A percentile compares a stretch with the other conserved stretches of the same genome.
phyloP scores from a whole-genome alignment of 257 asterid genomes.

The Penstemon newberryi region DNA sequence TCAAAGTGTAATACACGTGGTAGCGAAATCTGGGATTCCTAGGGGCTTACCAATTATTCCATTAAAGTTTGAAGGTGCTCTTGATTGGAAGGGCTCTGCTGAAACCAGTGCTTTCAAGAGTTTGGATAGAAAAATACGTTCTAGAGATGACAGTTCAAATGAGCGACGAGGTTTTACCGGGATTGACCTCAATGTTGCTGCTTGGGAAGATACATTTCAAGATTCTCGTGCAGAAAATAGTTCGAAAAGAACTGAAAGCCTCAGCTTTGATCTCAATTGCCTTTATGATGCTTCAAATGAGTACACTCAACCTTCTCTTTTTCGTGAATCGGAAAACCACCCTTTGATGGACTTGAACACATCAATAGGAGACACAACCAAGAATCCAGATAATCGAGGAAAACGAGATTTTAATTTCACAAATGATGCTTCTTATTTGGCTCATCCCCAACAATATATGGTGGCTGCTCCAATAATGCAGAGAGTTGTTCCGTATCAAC shows the following conservation, averaged over 20 bases:
- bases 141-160: slow-evolving; percentile 20
- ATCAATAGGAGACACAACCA: slow-evolving; percentile 23
- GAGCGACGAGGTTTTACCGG: slow-evolving; percentile 31
- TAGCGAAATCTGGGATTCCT: slow-evolving; percentile 51
- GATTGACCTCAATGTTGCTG: slow-evolving; percentile 60
- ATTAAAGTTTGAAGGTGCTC: slow-evolving; percentile 48
- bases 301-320: slow-evolving; percentile 23
- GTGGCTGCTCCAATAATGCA: slow-evolving; percentile 36
- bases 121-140: slow-evolving; percentile 2
- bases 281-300: slow-evolving; percentile 40
- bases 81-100: slow-evolving; percentile 52
- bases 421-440: slow-evolving; percentile 19
- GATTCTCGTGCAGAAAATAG: slow-evolving; percentile 28
- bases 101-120: slow-evolving; percentile 54
- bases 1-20: slow-evolving; percentile 43
- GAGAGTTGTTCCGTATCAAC: slow-evolving; percentile 37
- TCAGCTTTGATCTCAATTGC: slow-evolving; percentile 50
- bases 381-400: slow-evolving; percentile 20
- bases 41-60: slow-evolving; percentile 38
- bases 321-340: slow-evolving; percentile 16
- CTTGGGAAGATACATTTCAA: slow-evolving; percentile 38
- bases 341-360: slow-evolving; percentile 35
- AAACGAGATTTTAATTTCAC: slow-evolving; percentile 26
- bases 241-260: slow-evolving; percentile 34
- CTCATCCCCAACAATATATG: slow-evolving; percentile 24